Conservation (phyloP, 1,284 basidiomycete species). For the Baeospora myosura region DNA sequence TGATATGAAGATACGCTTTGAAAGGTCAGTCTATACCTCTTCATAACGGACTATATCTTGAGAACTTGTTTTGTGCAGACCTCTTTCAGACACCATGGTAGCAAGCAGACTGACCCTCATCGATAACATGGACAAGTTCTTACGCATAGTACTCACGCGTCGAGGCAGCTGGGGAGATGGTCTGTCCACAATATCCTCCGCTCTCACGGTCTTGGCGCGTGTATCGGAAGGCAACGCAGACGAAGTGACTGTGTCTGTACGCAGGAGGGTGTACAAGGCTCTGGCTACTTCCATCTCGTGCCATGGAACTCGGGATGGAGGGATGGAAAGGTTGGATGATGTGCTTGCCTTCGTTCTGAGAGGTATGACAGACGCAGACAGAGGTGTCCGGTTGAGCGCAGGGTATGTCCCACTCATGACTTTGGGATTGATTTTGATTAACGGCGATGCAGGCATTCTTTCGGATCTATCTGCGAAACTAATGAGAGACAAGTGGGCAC, state of each 20-base stretch:
- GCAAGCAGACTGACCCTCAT: constrained; percentile 25
- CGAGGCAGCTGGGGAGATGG: no score
- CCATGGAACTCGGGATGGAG: constrained; percentile 29
- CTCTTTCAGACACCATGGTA: constrained; percentile 24
- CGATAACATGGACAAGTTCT: constrained; percentile 28
- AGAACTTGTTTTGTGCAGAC: constrained; percentile 21
- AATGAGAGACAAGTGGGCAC: constrained; percentile 15
- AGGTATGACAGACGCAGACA: constrained; percentile 46
- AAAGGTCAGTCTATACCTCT: constrained; percentile 27
- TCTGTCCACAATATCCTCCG: constrained; percentile 32
- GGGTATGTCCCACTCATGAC: constrained; percentile 40
- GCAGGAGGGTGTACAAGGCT: constrained; percentile 36
- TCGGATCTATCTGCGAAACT: background rate
- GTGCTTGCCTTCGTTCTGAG: constrained; percentile 33
- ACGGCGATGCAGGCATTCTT: constrained; percentile 5
- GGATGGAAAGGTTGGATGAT: constrained; percentile 24
- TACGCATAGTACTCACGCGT: no score
- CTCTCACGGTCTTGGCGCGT: constrained; percentile 28
- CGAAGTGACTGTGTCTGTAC: constrained; percentile 39
- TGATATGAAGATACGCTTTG: constrained; percentile 31
- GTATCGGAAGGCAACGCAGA: constrained; percentile 40
- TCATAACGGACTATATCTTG: constrained; percentile 9
- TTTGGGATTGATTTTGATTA: constrained; percentile 5
- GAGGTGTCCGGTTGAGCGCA: constrained; percentile 55
- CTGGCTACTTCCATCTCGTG: constrained; percentile 43